A percentile compares a stretch with the other conserved stretches of the same genome.
These are phyloP conservation scores for Stemphylium lycopersici DNA, from an alignment of 2,329 filamentous ascomycete genomes.

Conservation along the genomic window DNA sequence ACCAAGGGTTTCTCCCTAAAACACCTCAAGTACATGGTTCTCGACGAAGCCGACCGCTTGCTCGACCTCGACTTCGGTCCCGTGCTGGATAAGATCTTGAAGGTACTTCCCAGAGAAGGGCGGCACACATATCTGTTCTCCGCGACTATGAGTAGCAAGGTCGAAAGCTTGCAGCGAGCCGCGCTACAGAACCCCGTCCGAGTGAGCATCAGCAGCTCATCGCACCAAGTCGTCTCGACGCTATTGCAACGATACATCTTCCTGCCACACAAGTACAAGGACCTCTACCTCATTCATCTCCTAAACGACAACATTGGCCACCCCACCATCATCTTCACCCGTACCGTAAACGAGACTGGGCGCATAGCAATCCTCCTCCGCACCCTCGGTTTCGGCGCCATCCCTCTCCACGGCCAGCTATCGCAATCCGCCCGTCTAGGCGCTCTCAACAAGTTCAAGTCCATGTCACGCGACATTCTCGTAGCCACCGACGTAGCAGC, in stretches of 20 bases:
- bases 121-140: slow-evolving; percentile 81
- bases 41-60: slow-evolving; percentile 92
- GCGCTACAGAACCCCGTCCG: slow-evolving; percentile 83
- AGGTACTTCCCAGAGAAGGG: slow-evolving; percentile 70
- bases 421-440: slow-evolving; percentile 86
- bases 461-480: slow-evolving; percentile 80
- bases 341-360: slow-evolving; percentile 91
- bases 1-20: slow-evolving; percentile 93
- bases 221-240: slow-evolving; percentile 90
- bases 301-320: slow-evolving; percentile 88
- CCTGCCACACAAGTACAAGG: slow-evolving; percentile 77
- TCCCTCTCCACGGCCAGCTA: slow-evolving; percentile 91
- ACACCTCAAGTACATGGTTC: slow-evolving; percentile 83
- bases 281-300: slow-evolving; percentile 85
- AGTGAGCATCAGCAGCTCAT: slow-evolving; percentile 79
- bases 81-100: slow-evolving; percentile 89
- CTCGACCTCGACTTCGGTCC: slow-evolving; percentile 95
- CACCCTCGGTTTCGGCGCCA: slow-evolving; percentile 84
- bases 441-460: slow-evolving; percentile 87
- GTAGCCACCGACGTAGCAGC: slow-evolving; percentile 95
- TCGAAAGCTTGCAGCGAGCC: slow-evolving; percentile 90
- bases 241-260: slow-evolving; percentile 87
- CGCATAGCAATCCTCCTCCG: slow-evolving; percentile 82
- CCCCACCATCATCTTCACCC: slow-evolving; percentile 85
- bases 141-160: slow-evolving; percentile 91